Percentiles rank a stretch among this genome's conserved stretches.
Evolutionary conservation across 768 basidiomycete genomes (phyloP).

Genomic region (Cubamyces lactineus): DNA sequence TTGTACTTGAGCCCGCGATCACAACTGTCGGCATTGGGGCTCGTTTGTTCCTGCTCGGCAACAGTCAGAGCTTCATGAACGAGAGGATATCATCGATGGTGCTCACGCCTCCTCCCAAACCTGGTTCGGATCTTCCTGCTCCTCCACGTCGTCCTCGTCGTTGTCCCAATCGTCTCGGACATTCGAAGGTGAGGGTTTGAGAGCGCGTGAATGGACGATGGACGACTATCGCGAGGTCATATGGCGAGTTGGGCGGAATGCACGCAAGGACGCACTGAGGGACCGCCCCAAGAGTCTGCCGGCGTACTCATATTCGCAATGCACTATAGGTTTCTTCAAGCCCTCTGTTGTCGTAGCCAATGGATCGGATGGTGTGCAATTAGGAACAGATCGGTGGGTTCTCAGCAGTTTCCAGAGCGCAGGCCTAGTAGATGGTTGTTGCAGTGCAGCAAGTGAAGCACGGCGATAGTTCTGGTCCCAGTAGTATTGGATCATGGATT

Average conservation of each 20-base stretch:
- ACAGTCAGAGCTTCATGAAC: background rate
- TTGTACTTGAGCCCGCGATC: conserved; percentile 43
- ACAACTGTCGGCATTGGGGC: conserved; percentile 71
- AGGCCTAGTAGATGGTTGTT: too few species aligned
- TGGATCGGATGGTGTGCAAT: too few species aligned
- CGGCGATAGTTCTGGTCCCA: too few species aligned
- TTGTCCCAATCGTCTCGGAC: conserved; percentile 65
- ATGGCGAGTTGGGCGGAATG: background rate
- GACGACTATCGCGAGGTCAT: background rate
- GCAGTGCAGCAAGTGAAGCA: too few species aligned
- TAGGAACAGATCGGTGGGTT: too few species aligned
- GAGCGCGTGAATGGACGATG: background rate
- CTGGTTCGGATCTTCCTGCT: conserved; percentile 49
- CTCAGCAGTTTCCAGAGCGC: too few species aligned
- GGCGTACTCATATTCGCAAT: too few species aligned
- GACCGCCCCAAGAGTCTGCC: conserved; percentile 21
- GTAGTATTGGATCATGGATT: too few species aligned
- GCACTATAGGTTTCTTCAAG: too few species aligned
- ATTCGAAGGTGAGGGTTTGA: background rate
- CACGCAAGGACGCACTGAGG: conserved; percentile 18
- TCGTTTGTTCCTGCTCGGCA: conserved; percentile 54
- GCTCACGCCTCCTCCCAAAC: conserved; percentile 78
- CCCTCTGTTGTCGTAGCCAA: too few species aligned
- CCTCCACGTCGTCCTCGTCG: conserved; percentile 52
- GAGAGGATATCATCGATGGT: conserved; percentile 19